Percentiles rank a stretch among this genome's conserved stretches.
Conservation (phyloP, 2,329 filamentous ascomycete species). For the Dactylonectria estremocensis region DNA sequence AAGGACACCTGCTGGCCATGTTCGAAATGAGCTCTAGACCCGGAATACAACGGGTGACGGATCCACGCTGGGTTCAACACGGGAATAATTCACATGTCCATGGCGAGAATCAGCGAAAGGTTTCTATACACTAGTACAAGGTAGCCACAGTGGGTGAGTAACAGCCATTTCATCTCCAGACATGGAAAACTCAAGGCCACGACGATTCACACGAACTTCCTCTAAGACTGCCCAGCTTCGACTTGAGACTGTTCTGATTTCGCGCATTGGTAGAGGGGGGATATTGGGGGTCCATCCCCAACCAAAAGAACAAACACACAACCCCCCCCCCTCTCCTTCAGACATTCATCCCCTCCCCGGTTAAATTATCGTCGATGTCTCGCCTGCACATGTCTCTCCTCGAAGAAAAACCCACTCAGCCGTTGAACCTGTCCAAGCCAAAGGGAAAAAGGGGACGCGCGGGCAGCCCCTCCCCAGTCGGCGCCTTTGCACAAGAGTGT, state of each 20-base stretch:
- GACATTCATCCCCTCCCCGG: background rate
- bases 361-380: background rate
- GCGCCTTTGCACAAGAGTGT: conserved; percentile 23
- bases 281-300: conserved; percentile 12
- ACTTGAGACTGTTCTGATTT: conserved; percentile 5
- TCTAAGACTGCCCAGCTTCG: conserved; percentile 13
- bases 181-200: conserved; percentile 1
- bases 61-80: background rate
- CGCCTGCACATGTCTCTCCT: background rate
- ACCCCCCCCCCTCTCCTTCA: background rate
- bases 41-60: too few relatives aligned
- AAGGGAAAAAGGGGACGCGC: conserved; percentile 11
- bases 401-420: background rate
- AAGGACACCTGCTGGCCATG: too few relatives aligned
- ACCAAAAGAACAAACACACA: conserved; percentile 16
- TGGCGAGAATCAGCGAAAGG: conserved; percentile 37
- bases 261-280: conserved; percentile 15
- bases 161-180: conserved; percentile 16
- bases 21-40: too few relatives aligned
- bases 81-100: background rate
- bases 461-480: conserved; percentile 27
- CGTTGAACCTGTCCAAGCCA: background rate
- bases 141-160: conserved; percentile 43
- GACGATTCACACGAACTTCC: background rate
- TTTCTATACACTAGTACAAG: conserved; percentile 59